These are phyloP conservation scores for Ophiostoma ulmi DNA, from an alignment of 2,329 filamentous ascomycete species.

Conservation along the genomic window DNA sequence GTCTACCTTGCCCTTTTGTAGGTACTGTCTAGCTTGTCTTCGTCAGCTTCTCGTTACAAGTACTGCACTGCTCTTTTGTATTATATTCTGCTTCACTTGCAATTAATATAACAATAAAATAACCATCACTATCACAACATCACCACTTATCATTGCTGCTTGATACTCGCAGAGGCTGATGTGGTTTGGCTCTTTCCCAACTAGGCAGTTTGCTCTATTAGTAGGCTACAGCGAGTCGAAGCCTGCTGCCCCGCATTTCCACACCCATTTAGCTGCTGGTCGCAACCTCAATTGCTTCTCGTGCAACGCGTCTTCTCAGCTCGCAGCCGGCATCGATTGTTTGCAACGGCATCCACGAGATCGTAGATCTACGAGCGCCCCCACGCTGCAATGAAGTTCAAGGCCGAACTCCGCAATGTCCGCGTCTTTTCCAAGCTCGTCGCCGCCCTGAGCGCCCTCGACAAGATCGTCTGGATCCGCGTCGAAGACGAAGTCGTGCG, in stretches of 20 bases:
- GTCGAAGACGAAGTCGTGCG: conserved; percentile 81
- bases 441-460: conserved; percentile 59
- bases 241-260: conserved; percentile 18
- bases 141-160: no score
- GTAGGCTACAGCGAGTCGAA: background rate
- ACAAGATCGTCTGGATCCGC: conserved; percentile 85
- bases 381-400: conserved; percentile 26
- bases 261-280: conserved; percentile 5
- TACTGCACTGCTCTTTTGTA: no score
- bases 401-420: conserved; percentile 60
- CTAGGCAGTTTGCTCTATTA: conserved; percentile 23
- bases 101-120: no score
- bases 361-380: background rate
- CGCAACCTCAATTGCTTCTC: conserved; percentile 1
- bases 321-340: background rate
- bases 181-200: conserved; percentile 18
- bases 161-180: background rate
- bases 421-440: conserved; percentile 57
- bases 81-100: no score
- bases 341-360: background rate
- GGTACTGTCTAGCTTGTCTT: no score
- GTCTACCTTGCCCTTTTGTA: no score
- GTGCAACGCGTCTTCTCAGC: background rate
- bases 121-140: no score
- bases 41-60: no score